These are phyloP conservation scores for Acanthamoeba triangularis DNA, from an alignment of 208 protist species.

Conservation along the genomic window DNA sequence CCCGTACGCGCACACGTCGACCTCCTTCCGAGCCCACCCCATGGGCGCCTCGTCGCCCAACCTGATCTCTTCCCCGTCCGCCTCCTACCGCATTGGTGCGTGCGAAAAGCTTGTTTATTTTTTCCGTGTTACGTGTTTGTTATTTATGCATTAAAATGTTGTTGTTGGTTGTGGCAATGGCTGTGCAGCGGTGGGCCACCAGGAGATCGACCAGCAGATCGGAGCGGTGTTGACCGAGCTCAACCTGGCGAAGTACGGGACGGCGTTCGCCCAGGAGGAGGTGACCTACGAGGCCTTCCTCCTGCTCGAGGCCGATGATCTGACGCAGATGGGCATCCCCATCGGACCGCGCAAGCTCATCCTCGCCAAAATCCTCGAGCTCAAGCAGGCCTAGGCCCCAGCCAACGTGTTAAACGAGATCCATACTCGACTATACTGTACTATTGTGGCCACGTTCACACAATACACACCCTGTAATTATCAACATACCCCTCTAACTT, in stretches of 20 bases:
- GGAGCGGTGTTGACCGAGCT: not conserved
- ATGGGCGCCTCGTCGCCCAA: not conserved
- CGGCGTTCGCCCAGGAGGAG: conserved; percentile 12
- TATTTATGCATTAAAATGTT: too few species aligned
- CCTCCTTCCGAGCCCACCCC: not conserved
- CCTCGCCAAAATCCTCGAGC: not conserved
- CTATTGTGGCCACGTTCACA: too few species aligned
- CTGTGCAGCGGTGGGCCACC: not conserved
- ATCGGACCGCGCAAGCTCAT: conserved; percentile 52
- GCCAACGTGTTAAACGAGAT: not conserved
- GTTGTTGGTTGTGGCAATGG: not conserved
- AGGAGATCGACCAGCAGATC: not conserved
- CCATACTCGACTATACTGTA: too few species aligned
- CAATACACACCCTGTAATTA: too few species aligned
- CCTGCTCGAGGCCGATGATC: not conserved
- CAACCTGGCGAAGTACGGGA: conserved; percentile 8
- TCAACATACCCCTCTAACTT: too few species aligned
- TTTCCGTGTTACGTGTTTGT: too few species aligned
- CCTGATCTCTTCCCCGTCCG: not conserved
- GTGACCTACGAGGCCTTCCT: conserved; percentile 7
- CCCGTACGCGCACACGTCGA: not conserved
- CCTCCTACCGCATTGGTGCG: too few species aligned
- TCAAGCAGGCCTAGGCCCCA: not conserved
- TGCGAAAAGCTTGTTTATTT: too few species aligned
- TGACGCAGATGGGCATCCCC: not conserved